A percentile compares a stretch with the other conserved stretches of the same genome.
Conservation (phyloP, 495 filamentous ascomycete species). For the Beverwykella pulmonaria region DNA sequence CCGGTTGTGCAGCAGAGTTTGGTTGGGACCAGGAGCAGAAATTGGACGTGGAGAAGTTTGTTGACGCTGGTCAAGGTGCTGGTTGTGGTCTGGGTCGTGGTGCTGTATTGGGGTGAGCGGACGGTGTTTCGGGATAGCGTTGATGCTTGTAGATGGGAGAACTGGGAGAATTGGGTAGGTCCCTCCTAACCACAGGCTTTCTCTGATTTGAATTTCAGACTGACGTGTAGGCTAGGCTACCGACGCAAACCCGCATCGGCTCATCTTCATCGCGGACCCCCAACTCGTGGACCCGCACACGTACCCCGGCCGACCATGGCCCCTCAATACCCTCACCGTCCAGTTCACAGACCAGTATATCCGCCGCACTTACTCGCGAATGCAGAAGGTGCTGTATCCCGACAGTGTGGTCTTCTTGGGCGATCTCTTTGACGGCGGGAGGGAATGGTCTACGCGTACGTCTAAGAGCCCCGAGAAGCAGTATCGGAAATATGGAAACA, state of each 20-base stretch:
- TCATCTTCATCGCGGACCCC: constrained; percentile 92
- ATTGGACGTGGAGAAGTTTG: constrained; percentile 26
- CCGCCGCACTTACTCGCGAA: constrained; percentile 70
- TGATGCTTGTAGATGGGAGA: constrained; percentile 74
- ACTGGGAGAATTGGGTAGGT: constrained; percentile 92
- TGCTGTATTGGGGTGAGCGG: constrained; percentile 86
- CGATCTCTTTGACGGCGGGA: constrained; percentile 93
- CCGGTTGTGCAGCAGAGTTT: constrained; percentile 9
- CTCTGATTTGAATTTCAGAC: constrained; percentile 11
- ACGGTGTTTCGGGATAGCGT: constrained; percentile 70
- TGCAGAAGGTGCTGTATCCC: constrained; percentile 71
- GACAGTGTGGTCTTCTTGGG: constrained; percentile 88
- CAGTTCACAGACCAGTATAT: constrained; percentile 87
- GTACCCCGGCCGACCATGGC: constrained; percentile 92
- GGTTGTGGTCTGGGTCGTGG: constrained; percentile 71
- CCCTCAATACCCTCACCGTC: constrained; percentile 75
- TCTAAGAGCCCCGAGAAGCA: constrained; percentile 68
- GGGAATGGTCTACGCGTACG: constrained; percentile 82
- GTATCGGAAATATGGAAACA: constrained; percentile 74
- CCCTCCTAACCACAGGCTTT: not conserved
- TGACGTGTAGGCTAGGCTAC: constrained; percentile 58
- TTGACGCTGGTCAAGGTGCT: constrained; percentile 54
- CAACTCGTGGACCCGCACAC: constrained; percentile 97
- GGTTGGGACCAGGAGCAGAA: constrained; percentile 5
- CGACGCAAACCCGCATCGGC: constrained; percentile 77